These are phyloP conservation scores for Cenchrus fungigraminus DNA, from an alignment of 176 grass and related monocot species.

Conservation along the genomic window DNA sequence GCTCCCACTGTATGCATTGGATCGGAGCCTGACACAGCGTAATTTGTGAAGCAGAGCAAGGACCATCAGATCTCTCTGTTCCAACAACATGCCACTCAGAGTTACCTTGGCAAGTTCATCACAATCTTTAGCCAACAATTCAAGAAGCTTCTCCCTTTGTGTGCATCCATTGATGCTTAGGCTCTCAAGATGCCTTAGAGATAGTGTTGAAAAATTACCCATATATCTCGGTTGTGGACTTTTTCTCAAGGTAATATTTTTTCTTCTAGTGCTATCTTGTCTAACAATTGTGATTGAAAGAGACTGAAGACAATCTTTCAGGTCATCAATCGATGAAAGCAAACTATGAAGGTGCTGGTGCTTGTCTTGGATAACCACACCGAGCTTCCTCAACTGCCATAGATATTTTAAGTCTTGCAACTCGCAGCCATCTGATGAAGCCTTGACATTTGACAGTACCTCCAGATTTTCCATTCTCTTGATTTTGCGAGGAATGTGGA, in stretches of 20 bases:
- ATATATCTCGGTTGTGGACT: background rate
- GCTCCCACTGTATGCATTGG: background rate
- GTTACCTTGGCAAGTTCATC: slow-evolving; percentile 27
- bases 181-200: slow-evolving; percentile 30
- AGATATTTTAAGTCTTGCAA: background rate
- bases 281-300: background rate
- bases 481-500: background rate
- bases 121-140: background rate
- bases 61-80: background rate
- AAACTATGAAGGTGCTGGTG: background rate
- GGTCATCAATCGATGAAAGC: background rate
- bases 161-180: slow-evolving; percentile 27
- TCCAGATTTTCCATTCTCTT: background rate
- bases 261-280: too few species aligned
- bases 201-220: background rate
- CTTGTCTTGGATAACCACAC: slow-evolving; percentile 18
- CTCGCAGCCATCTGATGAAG: background rate
- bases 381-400: background rate
- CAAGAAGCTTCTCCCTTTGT: background rate
- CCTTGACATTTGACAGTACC: background rate
- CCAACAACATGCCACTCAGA: background rate
- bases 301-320: background rate
- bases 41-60: slow-evolving; percentile 20
- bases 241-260: too few species aligned
- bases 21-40: background rate